Percentiles rank a stretch among this genome's conserved stretches.
phyloP scores from a whole-genome alignment of 2,329 filamentous ascomycete genomes.

The Stemphylium lycopersici region DNA sequence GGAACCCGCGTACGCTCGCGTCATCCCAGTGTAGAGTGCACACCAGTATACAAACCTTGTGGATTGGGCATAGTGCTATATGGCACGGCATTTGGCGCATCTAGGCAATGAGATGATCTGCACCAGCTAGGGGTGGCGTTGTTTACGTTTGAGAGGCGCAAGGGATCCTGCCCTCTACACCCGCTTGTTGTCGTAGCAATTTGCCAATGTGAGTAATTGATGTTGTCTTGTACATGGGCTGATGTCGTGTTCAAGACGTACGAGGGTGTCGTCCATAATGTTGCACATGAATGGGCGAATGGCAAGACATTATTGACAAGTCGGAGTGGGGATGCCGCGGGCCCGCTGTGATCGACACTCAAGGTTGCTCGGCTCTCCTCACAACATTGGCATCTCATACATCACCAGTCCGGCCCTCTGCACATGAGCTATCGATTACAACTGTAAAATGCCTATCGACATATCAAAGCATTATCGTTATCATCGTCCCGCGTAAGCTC shows the following conservation, averaged over 20 bases:
- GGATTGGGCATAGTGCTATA: neutral
- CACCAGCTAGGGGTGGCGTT: conserved; percentile 7
- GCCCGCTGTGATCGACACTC: conserved; percentile 10
- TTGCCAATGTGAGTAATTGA: conserved; percentile 1
- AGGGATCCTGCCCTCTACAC: neutral
- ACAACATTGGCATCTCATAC: conserved; percentile 9
- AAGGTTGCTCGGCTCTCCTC: conserved; percentile 17
- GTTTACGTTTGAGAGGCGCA: neutral
- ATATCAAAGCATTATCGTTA: neutral
- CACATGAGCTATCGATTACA: conserved; percentile 2
- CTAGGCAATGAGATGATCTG: conserved; percentile 11
- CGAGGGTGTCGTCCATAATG: neutral
- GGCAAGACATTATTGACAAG: neutral
- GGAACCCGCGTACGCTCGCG: neutral
- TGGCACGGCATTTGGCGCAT: conserved; percentile 13
- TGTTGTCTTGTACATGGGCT: conserved; percentile 5
- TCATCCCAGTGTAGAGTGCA: neutral
- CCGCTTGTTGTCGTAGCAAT: conserved; percentile 1
- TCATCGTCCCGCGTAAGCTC: conserved; percentile 2
- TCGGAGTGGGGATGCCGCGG: conserved; percentile 11
- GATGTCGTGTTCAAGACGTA: conserved; percentile 8
- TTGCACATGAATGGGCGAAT: conserved; percentile 3
- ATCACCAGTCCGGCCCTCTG: conserved; percentile 8
- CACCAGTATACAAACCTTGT: neutral
- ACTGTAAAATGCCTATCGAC: conserved; percentile 1